Evolutionary conservation across 108 stramenopile genomes (phyloP).

Genomic region (Nitzschia sp.): DNA sequence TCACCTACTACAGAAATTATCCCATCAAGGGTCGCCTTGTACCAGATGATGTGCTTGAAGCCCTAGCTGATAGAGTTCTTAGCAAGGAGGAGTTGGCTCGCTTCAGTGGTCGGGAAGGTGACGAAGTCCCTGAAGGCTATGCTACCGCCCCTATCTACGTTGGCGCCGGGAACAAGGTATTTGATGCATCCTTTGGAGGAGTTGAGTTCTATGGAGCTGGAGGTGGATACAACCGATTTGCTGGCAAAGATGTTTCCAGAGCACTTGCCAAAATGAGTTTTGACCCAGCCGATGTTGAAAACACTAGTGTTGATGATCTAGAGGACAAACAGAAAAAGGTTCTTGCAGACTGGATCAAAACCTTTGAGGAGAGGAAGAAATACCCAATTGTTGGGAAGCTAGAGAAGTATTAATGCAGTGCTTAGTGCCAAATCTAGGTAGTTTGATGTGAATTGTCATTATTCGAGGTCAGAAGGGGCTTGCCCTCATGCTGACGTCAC

Average conservation of each 20-base stretch:
- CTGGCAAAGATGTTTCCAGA: constrained; percentile 91
- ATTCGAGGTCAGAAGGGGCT: no score
- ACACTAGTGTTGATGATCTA: constrained; percentile 72
- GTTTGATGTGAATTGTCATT: background rate
- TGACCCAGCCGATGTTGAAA: constrained; percentile 81
- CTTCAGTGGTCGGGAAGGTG: constrained; percentile 51
- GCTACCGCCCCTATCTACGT: constrained; percentile 82
- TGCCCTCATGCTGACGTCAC: no score
- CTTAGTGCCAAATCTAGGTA: background rate
- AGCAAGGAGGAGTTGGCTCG: constrained; percentile 64
- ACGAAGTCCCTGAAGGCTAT: constrained; percentile 67
- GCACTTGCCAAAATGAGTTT: constrained; percentile 98
- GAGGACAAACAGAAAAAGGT: constrained; percentile 80
- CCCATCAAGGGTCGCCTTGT: constrained; percentile 87
- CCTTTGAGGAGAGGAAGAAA: constrained; percentile 81
- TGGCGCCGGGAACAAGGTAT: constrained; percentile 80
- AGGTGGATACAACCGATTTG: constrained; percentile 89
- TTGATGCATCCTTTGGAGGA: constrained; percentile 95
- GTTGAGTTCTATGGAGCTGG: constrained; percentile 71
- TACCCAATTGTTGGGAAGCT: constrained; percentile 93
- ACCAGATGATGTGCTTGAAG: constrained; percentile 52
- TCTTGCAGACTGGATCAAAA: constrained; percentile 92
- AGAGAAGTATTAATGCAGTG: constrained; percentile 21
- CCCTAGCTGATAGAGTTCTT: constrained; percentile 59
- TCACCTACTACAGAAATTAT: constrained; percentile 86